These are phyloP conservation scores for Monosporozyma servazzii DNA, from an alignment of 805 yeast species.

Conservation along the genomic window DNA sequence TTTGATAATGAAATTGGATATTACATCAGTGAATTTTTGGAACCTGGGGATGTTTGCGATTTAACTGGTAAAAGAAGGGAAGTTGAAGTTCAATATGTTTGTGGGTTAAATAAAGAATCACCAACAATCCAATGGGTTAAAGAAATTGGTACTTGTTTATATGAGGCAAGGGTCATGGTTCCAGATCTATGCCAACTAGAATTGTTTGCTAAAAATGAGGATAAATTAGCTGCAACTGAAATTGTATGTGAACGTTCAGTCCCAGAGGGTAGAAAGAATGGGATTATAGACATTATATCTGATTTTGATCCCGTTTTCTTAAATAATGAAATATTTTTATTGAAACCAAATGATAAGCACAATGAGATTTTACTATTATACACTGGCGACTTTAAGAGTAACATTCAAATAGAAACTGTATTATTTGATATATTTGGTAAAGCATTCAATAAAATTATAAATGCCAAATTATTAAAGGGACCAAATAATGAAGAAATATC, in stretches of 20 bases:
- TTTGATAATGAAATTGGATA: slow-evolving; percentile 29
- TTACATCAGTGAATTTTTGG: slow-evolving; percentile 30
- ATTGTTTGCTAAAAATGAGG: slow-evolving; percentile 20
- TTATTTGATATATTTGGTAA: slow-evolving; percentile 12
- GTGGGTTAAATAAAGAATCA: slow-evolving; percentile 32
- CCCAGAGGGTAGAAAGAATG: neutral
- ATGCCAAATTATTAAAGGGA: slow-evolving; percentile 10
- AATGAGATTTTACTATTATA: slow-evolving; percentile 3
- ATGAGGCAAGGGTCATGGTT: slow-evolving; percentile 41
- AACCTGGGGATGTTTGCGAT: slow-evolving; percentile 52
- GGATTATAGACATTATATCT: slow-evolving; percentile 12
- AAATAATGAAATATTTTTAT: slow-evolving; percentile 21
- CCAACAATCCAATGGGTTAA: slow-evolving; percentile 31
- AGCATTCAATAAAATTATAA: slow-evolving; percentile 17
- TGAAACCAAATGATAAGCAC: slow-evolving; percentile 7
- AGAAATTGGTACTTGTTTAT: slow-evolving; percentile 51
- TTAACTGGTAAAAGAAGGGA: slow-evolving; percentile 44
- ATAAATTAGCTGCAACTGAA: slow-evolving; percentile 15
- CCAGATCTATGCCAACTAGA: slow-evolving; percentile 40
- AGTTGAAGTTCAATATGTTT: slow-evolving; percentile 47
- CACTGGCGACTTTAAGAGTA: neutral
- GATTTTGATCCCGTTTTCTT: slow-evolving; percentile 20
- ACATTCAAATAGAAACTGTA: neutral
- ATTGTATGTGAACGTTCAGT: slow-evolving; percentile 10
- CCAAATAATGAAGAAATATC: slow-evolving; percentile 13